A percentile compares a stretch with the other conserved stretches of the same genome.
Evolutionary conservation across 1,139 yeast genomes (phyloP).

Genomic region (Diutina siamensis): DNA sequence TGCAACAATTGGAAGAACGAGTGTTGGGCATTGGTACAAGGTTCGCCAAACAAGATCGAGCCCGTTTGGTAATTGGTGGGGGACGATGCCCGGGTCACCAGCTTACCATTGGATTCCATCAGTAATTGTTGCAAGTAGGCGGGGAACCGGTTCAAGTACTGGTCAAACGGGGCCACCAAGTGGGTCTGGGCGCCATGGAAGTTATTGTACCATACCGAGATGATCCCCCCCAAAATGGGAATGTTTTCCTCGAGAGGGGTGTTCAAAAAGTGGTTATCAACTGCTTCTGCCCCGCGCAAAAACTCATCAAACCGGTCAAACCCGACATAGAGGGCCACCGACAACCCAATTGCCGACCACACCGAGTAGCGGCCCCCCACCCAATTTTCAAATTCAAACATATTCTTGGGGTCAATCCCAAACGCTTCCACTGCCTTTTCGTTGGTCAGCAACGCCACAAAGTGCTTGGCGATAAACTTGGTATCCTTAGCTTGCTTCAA

Average conservation of each 20-base stretch:
- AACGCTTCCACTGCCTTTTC: conserved; percentile 83
- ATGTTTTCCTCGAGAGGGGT: conserved; percentile 86
- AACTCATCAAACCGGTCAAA: conserved; percentile 84
- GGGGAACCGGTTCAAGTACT: conserved; percentile 97
- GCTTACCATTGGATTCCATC: conserved; percentile 98
- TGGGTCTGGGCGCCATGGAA: conserved; percentile 97
- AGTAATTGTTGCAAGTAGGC: conserved; percentile 97
- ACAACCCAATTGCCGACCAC: conserved; percentile 97
- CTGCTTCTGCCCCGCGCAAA: conserved; percentile 95
- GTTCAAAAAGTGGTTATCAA: conserved; percentile 77
- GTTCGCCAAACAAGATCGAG: conserved; percentile 92
- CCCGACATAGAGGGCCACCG: conserved; percentile 91
- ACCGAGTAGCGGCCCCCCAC: conserved; percentile 99
- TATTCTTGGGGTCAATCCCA: conserved; percentile 94
- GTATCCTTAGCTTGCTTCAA: conserved; percentile 56
- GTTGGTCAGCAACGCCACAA: conserved; percentile 92
- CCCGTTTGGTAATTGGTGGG: conserved; percentile 95
- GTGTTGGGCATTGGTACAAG: conserved; percentile 98
- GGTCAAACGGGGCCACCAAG: conserved; percentile 96
- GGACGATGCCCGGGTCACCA: conserved; percentile 84
- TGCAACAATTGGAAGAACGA: conserved; percentile 98
- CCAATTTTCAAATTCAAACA: conserved; percentile 98
- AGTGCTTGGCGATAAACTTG: conserved; percentile 84
- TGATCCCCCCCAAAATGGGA: conserved; percentile 84
- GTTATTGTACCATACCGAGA: conserved; percentile 96